Percentiles rank a stretch among this genome's conserved stretches.
Conservation (phyloP, 352 stramenopile genomes). For the Aphanomyces astaci region DNA sequence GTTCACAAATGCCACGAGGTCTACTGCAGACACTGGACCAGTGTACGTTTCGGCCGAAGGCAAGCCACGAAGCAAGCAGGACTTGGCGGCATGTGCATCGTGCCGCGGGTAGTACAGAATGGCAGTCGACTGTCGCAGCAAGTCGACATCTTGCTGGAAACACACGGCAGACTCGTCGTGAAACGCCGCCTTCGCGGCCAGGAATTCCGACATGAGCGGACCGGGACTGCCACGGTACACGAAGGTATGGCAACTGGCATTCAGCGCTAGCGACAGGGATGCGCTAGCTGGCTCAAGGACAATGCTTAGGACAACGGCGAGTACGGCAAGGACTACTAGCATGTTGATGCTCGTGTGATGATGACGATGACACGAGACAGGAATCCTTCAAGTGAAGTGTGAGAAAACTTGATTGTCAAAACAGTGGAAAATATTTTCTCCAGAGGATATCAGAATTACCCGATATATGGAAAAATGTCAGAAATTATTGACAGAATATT, state of each 20-base stretch:
- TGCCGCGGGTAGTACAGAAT: constrained; percentile 17
- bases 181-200: not conserved
- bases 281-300: not conserved
- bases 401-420: too few relatives aligned
- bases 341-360: too few relatives aligned
- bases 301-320: not conserved
- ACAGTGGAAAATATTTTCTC: too few relatives aligned
- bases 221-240: not conserved
- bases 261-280: not conserved
- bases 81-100: not conserved
- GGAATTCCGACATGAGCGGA: not conserved
- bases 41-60: constrained; percentile 2
- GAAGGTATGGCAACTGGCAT: constrained; percentile 9
- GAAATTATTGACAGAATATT: not conserved
- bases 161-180: not conserved
- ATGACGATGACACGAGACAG: too few relatives aligned
- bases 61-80: constrained; percentile 7
- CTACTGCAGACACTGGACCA: not conserved
- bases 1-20: constrained; percentile 18
- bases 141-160: constrained; percentile 11
- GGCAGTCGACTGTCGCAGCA: not conserved
- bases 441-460: not conserved
- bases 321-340: too few relatives aligned
- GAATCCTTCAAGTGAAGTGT: too few relatives aligned
- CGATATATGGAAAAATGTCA: not conserved